Evolutionary conservation across 2,329 filamentous ascomycete species (phyloP), one percentile per base, ranked within the genome.

Genomic region (Dothidotthia symphoricarpi): DNA sequence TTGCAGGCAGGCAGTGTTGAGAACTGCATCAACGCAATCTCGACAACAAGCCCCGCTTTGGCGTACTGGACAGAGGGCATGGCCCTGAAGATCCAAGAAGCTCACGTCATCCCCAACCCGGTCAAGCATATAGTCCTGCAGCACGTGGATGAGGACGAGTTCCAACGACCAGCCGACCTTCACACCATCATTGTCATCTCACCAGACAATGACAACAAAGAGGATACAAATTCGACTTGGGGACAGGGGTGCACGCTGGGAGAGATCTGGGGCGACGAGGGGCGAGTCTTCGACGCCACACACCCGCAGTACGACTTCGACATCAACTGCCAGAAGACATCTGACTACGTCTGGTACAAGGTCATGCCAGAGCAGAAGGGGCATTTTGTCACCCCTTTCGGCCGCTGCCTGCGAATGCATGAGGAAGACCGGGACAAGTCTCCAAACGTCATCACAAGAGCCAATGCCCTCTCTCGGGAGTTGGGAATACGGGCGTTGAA

Each of bases 41-140:
- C 34, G 10, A 16, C 13, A n/a, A 25, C 19, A n/a, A 16, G 13
- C 4, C 27, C 16, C 2, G 14, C 22, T 4, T 14, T 36, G 8
- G 34, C 34, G 13, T 36, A 24, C 8, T 26, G 17, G 27, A 14
- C 16, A n/a, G 12, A 36, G 25, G 28, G 34, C 25, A 25, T 33
- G 31, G 13, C 16, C 16, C 16, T 31, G 10, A 24, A 31, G 29
- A 9, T 31, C 9, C 29, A 14, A 31, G 29, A 31, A 17, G 8
- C 22, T 8, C 16, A 31, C 13, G 16, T 15, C 17, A 12, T 24
- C 10, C 16, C 16, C 16, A 31, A 24, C 29, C 29, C 29, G 12
- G 13, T 12, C 6, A 24, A 13, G 29, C 16, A 3, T 17, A 24
- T 31, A 3, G 29, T 13, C 9, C 4, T 31, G 4, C 6, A 15